Base-by-base conservation (phyloP, 2,329 filamentous ascomycete genomes). In the Penicillium nordicum region DNA sequence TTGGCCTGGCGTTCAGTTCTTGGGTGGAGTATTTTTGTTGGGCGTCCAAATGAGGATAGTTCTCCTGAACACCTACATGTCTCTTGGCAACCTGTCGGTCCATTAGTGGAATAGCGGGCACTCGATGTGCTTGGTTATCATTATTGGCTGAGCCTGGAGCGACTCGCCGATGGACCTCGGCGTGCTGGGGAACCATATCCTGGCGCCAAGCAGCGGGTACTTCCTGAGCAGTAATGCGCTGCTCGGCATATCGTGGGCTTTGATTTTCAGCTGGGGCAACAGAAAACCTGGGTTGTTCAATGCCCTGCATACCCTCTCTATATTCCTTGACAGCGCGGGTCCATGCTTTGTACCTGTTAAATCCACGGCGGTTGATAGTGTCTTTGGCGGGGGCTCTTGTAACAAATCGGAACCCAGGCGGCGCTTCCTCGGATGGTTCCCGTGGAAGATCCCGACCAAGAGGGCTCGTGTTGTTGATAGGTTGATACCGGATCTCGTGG, bases 261-360 rank as follows among this genome's bases (percentile, higher is more conserved):
- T 49, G 61, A 38, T 62, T 52, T 52, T 60, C 62, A 40, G 59
- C 44, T 2, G 50, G 46, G 3, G 37, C 45, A 46, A 55, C 48
- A 41, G 50, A 44, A 40, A 57, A 40, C 16, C 47, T 61, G 5
- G 46, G 56, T 41, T 63, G 59, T 45, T 60, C 54, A 51, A 59
- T 53, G n/a, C 32, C 55, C 42, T 62, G 63, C 30, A 58, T 61
- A 48, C 63, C 63, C 37, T 72, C 69, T 50, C 72, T 73, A 61
- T 76, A 76, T 49, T 72, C 68, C 59, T 72, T 70, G 58, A 74
- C 67, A 23, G 76, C 76, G 57, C 75, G 74, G 54, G 78, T 74
- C 76, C 77, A 79, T 44, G 76, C 75, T 63, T 76, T 72, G 58
- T 78, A 79, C 62, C 77, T 73, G 64, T 72, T 78, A 53, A 77